Base-by-base conservation (phyloP, 2,329 filamentous ascomycete genomes). In the Cadophora sp. region DNA sequence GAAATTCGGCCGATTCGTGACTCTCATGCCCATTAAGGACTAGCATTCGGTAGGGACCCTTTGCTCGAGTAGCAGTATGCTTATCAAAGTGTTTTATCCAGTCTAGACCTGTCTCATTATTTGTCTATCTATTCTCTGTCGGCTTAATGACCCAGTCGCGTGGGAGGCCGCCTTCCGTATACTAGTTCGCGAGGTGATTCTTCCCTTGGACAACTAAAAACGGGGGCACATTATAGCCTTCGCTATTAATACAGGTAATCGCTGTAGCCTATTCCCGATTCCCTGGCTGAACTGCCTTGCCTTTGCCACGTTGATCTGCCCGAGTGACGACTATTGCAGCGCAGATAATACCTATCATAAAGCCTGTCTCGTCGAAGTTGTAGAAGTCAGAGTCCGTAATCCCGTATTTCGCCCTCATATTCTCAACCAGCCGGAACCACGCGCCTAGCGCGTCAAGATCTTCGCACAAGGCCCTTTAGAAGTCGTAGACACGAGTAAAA, bases 211-310 rank as follows among this genome's bases (percentile, higher is more conserved):
- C 11, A 4, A 50, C n/a, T 9, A 50, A 50, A 50, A 50, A 50
- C 11, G 9, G 11, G 11, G n/a, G 46, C 1, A 50, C 9, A 50
- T 50, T 2, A 0, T 3, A 50, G 11, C n/a, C n/a, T 9, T 50
- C 9, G n/a, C 46, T 24, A 50, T 50, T 50, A 24, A 50, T 50
- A 50, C 9, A 50, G 24, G 46, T 9, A 50, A 50, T 50, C 11
- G n/a, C 46, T 50, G 6, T 50, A 50, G 46, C 46, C n/a, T 9
- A 50, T 50, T 50, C 46, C n/a, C n/a, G n/a, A 50, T 50, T 50
- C 1, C 46, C 46, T 24, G 5, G n/a, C n/a, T n/a, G n/a, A n/a
- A n/a, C n/a, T n/a, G n/a, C n/a, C n/a, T n/a, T n/a, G n/a, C n/a
- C n/a, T 50, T 11, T 50, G 46, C 46, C 46, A 24, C n/a, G 5